A percentile compares a stretch with the other conserved stretches of the same genome.
Conservation (phyloP, 2,329 filamentous ascomycete species). For the Hypoxylon sp. region DNA sequence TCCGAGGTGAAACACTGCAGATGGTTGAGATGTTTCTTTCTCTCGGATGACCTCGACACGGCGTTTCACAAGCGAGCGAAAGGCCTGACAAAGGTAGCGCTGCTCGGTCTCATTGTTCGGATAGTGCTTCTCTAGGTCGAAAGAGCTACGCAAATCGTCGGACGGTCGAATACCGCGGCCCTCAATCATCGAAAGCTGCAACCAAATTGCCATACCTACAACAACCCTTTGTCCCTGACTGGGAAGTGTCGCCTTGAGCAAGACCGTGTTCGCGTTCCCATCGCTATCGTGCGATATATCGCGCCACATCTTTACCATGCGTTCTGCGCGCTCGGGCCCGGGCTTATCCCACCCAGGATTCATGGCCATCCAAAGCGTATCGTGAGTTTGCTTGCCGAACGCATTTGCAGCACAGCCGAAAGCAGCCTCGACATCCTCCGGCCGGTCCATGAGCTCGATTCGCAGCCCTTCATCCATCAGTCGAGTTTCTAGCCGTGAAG, state of each 20-base stretch:
- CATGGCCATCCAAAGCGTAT: constrained; percentile 64
- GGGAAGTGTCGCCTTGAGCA: constrained; percentile 65
- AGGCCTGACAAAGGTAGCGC: constrained; percentile 60
- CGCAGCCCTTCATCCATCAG: constrained; percentile 23
- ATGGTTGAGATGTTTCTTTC: constrained; percentile 55
- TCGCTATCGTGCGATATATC: constrained; percentile 55
- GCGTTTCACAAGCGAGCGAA: constrained; percentile 58
- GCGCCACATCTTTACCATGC: constrained; percentile 59
- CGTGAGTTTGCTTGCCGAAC: constrained; percentile 65
- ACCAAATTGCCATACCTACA: constrained; percentile 68
- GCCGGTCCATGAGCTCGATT: constrained; percentile 44
- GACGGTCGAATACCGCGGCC: constrained; percentile 60
- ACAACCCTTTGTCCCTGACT: constrained; percentile 51
- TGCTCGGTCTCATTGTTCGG: constrained; percentile 60
- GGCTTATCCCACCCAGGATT: constrained; percentile 67
- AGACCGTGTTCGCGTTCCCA: constrained; percentile 63
- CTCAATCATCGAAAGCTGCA: constrained; percentile 62
- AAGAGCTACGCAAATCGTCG: constrained; percentile 49
- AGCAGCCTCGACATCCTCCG: constrained; percentile 42
- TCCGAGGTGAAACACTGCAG: constrained; percentile 64
- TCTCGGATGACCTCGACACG: constrained; percentile 58
- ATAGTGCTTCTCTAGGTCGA: constrained; percentile 55
- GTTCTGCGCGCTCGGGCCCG: constrained; percentile 53
- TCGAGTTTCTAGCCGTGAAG: background rate
- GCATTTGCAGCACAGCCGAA: constrained; percentile 54